Base-by-base conservation (phyloP, 148 eudicot species). In the Oxyria digyna region DNA sequence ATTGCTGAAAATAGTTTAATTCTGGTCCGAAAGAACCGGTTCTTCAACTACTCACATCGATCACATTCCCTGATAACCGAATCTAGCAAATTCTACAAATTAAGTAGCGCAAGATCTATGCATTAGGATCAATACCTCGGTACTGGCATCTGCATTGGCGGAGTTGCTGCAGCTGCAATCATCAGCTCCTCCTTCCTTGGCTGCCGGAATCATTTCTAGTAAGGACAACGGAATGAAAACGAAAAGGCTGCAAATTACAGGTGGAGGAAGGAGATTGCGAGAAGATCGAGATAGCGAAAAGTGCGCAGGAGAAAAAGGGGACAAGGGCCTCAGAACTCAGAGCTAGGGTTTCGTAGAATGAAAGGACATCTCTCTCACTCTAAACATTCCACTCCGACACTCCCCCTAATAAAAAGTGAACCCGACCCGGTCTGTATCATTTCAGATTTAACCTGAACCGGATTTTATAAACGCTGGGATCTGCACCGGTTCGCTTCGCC, bases 281-380 rank as follows among this genome's bases (percentile, higher is more conserved):
- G 62, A 24, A 55, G 62, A 55, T 23, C 33, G 62, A 55, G 62
- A 55, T 24, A 17, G 62, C 62, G 33, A 55, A 55, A 55, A 26
- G 62, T 26, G 62, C 62, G 62, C 62, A 55, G 62, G 62, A 49
- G 33, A 55, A 55, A 55, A 55, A 26, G 62, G 62, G 13, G 62
- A 55, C 62, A 55, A 0, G 62, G 32, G 13, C n/a, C 62, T 55
- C 62, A 50, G 57, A 50, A 11, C 57, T 20, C 57, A 55, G 62
- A 24, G 32, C 62, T 55, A 55, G 62, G 62, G 62, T 55, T 55
- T 55, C 62, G 17, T 24, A 55, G 32, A 26, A 24, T 55, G 32
- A 55, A 55, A 26, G 32, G n/a, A 23, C 62, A 26, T 24, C n/a
- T n/a, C n/a, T n/a, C 59, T n/a, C 62, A 24, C 26, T 24, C 4